Conservation (phyloP, 768 basidiomycete species). For the Cyclocybe cylindracea region DNA sequence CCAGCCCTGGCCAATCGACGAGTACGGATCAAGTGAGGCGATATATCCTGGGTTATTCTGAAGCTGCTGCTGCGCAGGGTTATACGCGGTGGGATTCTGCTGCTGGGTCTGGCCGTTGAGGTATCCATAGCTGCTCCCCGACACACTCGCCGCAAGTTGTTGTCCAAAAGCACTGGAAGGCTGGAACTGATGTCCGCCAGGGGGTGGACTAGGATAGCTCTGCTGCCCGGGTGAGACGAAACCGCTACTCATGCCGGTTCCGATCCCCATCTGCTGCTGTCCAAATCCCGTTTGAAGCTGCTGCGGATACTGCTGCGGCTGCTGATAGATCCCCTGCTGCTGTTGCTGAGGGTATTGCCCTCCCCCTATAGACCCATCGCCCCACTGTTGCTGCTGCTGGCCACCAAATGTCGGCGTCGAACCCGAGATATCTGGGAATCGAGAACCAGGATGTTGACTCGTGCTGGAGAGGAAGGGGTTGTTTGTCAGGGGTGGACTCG, state of each 20-base stretch:
- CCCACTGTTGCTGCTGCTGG: conserved; percentile 20
- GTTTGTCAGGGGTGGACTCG: conserved; percentile 46
- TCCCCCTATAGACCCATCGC: conserved; percentile 9
- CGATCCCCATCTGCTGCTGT: conserved; percentile 8
- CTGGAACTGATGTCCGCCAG: conserved; percentile 34
- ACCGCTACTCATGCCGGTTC: conserved; percentile 6
- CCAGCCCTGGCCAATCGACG: conserved; percentile 45
- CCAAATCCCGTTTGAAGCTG: conserved; percentile 13
- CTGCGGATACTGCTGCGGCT: conserved; percentile 15
- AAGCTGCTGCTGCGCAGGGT: conserved; percentile 49
- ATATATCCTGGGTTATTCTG: conserved; percentile 47
- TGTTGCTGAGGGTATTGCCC: conserved; percentile 37
- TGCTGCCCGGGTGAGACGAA: conserved; percentile 14
- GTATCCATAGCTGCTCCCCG: conserved; percentile 42
- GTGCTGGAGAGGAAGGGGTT: conserved; percentile 63
- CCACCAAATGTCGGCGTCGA: conserved; percentile 27
- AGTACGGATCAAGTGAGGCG: conserved; percentile 56
- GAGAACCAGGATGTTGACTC: conserved; percentile 48
- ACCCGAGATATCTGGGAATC: conserved; percentile 65
- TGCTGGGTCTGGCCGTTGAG: conserved; percentile 31
- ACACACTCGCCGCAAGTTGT: conserved; percentile 42
- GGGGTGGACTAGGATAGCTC: conserved; percentile 10
- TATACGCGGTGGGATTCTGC: conserved; percentile 31
- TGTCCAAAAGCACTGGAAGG: conserved; percentile 59
- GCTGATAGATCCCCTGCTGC: conserved; percentile 37